These are phyloP conservation scores for Coelastrella sp. DNA, from an alignment of 139 green algal species.

Conservation along the genomic window DNA sequence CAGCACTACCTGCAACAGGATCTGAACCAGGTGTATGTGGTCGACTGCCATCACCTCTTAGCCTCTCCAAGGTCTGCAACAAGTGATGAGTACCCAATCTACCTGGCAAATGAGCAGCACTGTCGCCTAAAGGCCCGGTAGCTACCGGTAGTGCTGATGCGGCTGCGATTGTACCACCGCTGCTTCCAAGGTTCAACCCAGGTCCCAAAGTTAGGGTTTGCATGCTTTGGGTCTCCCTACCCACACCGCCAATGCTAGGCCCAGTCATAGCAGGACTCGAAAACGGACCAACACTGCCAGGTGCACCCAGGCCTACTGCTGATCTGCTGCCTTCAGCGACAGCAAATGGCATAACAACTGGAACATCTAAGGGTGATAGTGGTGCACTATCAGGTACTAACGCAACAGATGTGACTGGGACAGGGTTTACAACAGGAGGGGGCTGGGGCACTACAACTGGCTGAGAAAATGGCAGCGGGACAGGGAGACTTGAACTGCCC, in stretches of 20 bases:
- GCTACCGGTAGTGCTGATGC: too few species aligned
- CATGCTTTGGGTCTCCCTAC: not conserved
- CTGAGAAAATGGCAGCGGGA: too few species aligned
- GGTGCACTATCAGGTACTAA: too few species aligned
- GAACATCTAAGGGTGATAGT: not conserved
- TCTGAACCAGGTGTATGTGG: not conserved
- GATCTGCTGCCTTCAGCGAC: not conserved
- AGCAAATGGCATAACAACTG: not conserved
- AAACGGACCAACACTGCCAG: not conserved
- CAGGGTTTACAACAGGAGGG: too few species aligned
- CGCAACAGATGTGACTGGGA: too few species aligned
- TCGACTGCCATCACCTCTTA: not conserved
- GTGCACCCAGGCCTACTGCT: not conserved
- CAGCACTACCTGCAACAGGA: not conserved
- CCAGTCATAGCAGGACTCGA: not conserved
- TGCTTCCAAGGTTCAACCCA: not conserved
- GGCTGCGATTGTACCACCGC: not conserved
- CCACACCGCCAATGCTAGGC: not conserved
- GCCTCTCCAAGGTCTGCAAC: constrained; percentile 22
- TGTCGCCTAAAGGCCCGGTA: not conserved
- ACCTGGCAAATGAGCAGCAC: not conserved
- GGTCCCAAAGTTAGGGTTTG: too few species aligned
- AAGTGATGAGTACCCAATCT: not conserved
- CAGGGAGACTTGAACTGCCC: too few species aligned
- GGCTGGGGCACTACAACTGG: too few species aligned